A percentile compares a stretch with the other conserved stretches of the same genome.
Evolutionary conservation across 2,329 filamentous ascomycete genomes (phyloP).

Genomic region (Calycina herbarum): DNA sequence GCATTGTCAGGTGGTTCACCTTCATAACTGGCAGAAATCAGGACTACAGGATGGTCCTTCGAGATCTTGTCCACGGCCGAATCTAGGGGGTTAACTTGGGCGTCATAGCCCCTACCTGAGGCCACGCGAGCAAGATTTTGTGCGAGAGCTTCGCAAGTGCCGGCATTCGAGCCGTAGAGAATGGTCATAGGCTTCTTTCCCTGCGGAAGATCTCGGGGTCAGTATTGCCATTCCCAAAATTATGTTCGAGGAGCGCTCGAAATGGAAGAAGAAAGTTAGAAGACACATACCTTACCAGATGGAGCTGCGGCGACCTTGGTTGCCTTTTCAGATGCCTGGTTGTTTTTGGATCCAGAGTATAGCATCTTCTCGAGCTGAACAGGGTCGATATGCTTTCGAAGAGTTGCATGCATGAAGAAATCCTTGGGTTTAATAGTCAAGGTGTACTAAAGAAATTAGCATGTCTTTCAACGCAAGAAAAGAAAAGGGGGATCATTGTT

Average conservation of each 20-base stretch:
- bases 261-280: too few relatives aligned
- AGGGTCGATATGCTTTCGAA: conserved; percentile 51
- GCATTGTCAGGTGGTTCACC: conserved; percentile 75
- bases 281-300: background rate
- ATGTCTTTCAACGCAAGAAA: background rate
- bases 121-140: conserved; percentile 62
- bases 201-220: too few relatives aligned
- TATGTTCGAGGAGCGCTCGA: too few relatives aligned
- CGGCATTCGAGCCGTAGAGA: conserved; percentile 72
- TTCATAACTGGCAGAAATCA: conserved; percentile 73
- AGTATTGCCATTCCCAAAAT: too few relatives aligned
- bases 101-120: conserved; percentile 56
- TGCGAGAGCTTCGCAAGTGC: conserved; percentile 71
- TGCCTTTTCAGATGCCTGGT: conserved; percentile 33
- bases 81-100: conserved; percentile 57
- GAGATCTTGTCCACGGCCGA: conserved; percentile 60
- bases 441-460: conserved; percentile 40
- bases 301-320: conserved; percentile 5
- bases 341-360: conserved; percentile 28
- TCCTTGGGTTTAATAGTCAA: conserved; percentile 65
- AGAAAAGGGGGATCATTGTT: too few relatives aligned
- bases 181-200: conserved; percentile 51
- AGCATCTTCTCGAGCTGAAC: conserved; percentile 44
- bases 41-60: conserved; percentile 59
- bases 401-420: conserved; percentile 60